A percentile compares a stretch with the other conserved stretches of the same genome.
Evolutionary conservation across 805 yeast species (phyloP).

Genomic region (Candida jianshihensis): DNA sequence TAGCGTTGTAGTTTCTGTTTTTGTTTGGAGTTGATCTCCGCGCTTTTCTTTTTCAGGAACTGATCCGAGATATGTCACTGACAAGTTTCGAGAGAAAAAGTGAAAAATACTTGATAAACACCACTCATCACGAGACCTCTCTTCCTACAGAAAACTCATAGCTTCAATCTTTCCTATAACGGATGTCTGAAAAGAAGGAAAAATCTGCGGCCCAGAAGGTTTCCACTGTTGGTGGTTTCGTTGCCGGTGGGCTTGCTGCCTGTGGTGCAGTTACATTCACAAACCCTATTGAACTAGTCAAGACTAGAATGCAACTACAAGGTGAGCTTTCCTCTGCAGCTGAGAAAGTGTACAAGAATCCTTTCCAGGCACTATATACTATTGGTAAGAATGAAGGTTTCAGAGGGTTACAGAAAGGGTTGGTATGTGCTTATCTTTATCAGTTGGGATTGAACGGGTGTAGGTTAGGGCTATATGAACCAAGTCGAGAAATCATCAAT

Average conservation of each 20-base stretch:
- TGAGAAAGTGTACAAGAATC: constrained; percentile 65
- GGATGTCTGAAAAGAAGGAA: constrained; percentile 2
- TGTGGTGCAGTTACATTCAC: constrained; percentile 97
- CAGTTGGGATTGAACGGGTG: constrained; percentile 92
- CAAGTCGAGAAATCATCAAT: constrained; percentile 60
- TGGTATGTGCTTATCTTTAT: constrained; percentile 81
- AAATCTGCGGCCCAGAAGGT: constrained; percentile 49
- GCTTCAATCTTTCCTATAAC: no score
- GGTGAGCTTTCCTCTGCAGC: constrained; percentile 69
- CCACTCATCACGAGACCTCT: no score
- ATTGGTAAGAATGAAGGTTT: constrained; percentile 80
- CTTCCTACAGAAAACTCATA: no score
- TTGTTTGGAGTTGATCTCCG: no score
- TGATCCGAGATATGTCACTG: no score
- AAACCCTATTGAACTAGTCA: constrained; percentile 90
- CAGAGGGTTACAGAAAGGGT: constrained; percentile 83
- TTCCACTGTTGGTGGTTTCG: constrained; percentile 68
- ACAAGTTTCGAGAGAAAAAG: no score
- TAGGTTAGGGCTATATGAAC: constrained; percentile 91
- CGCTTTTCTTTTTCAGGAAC: no score
- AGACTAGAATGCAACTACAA: constrained; percentile 94
- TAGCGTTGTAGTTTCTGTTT: no score
- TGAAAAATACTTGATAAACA: no score
- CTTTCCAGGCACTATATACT: constrained; percentile 72
- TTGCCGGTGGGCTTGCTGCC: constrained; percentile 92